Evolutionary conservation across 2,329 filamentous ascomycete species (phyloP), one percentile per base, ranked within the genome.

Genomic region (Magnaporthiopsis incrustans): DNA sequence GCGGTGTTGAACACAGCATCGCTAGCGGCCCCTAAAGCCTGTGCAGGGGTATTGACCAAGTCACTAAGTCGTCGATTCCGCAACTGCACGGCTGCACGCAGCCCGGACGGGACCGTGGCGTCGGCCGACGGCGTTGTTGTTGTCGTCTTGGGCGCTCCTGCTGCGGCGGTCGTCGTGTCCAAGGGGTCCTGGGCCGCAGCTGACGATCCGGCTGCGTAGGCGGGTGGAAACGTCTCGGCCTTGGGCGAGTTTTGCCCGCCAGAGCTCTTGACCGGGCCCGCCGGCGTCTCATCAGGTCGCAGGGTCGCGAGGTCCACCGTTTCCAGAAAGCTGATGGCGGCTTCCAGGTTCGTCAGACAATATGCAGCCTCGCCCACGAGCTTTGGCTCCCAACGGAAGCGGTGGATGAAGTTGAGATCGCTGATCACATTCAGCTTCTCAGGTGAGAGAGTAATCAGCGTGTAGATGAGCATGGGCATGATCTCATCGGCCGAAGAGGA

Each of bases 401-500:
- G 82, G 73, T 98, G 93, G 68, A 98, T 92, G 73, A 98, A 99
- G 69, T 90, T 87, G n/a, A 96, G 81, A 73, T 99, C 96, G 79
- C 94, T 98, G 71, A 97, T 92, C 64, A 93, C 89, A 74, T 93
- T 91, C 60, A 98, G 88, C 44, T 88, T 85, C 74, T 95, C 90
- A 0, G 93, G 90, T 0, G 92, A 89, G 59, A 93, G 89, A 3
- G 92, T 97, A 73, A 99, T 96, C 66, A 99, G 84, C 0, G 92
- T 91, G 77, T 96, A 99, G 67, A 99, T 99, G 67, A 99, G 83
- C 75, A 96, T 97, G 0, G 95, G 95, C 74, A 99, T 87, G 64
- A 99, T 96, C 76, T 98, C 95, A 73, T 99, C 95, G 3, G 95
- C 95, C 1, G 95, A 98, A 0, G 95, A 97, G 0, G 93, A 87